Evolutionary conservation across 805 yeast genomes (phyloP).

Genomic region (Wickerhamiella cacticola): DNA sequence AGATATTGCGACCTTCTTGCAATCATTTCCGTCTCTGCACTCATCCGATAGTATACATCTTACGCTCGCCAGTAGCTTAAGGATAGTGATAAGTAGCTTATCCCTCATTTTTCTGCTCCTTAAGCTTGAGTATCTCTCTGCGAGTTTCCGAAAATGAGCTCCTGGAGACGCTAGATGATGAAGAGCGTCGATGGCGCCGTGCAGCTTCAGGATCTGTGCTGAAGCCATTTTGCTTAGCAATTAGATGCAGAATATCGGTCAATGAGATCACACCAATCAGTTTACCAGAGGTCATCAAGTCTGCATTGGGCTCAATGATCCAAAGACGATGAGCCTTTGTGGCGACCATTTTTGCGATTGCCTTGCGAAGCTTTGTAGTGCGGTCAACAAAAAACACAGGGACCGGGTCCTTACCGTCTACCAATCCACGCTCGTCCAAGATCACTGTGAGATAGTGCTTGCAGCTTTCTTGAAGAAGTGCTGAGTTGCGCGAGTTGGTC

Average conservation of each 20-base stretch:
- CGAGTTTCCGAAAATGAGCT: conserved; percentile 17
- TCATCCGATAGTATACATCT: too few relatives aligned
- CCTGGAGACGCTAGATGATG: conserved; percentile 22
- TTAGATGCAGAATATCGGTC: conserved; percentile 74
- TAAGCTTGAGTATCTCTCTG: conserved; percentile 1
- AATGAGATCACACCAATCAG: conserved; percentile 83
- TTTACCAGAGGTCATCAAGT: conserved; percentile 43
- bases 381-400: conserved; percentile 90
- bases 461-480: conserved; percentile 68
- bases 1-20: too few relatives aligned
- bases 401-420: conserved; percentile 89
- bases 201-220: conserved; percentile 74
- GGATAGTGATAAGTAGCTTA: neutral
- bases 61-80: too few relatives aligned
- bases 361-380: conserved; percentile 68
- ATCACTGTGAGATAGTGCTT: conserved; percentile 79
- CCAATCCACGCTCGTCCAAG: conserved; percentile 76
- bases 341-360: conserved; percentile 89
- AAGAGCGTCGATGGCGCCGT: conserved; percentile 65
- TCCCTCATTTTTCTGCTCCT: neutral
- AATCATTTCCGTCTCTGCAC: too few relatives aligned
- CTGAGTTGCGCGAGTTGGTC: conserved; percentile 76
- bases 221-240: conserved; percentile 65
- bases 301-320: conserved; percentile 29
- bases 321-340: conserved; percentile 73